phyloP scores from a whole-genome alignment of 305 asterid species.

The Fraxinus paxiana region DNA sequence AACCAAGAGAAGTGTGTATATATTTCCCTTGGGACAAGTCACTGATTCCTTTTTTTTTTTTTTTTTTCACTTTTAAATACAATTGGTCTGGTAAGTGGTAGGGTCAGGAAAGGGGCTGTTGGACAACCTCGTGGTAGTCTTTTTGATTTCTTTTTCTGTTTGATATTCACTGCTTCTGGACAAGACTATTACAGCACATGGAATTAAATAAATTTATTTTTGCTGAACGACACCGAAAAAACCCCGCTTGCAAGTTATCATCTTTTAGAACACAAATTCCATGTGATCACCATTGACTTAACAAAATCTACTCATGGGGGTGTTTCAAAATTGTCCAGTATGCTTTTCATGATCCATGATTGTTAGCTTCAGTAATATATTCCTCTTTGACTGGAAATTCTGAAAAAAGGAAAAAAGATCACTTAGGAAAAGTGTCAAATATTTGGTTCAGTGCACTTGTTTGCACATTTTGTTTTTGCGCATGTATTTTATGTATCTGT shows the following conservation, averaged over 20 bases:
- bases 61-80: neutral
- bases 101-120: neutral
- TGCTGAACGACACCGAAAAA: neutral
- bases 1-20: neutral
- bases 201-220: neutral
- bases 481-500: neutral
- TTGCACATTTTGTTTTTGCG: neutral
- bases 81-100: neutral
- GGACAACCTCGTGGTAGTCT: neutral
- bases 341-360: neutral
- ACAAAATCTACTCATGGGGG: neutral
- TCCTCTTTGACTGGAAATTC: neutral
- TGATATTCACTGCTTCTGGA: neutral
- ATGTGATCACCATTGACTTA: neutral
- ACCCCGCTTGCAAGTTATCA: neutral
- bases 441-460: neutral
- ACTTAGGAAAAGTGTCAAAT: neutral
- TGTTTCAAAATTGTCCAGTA: neutral
- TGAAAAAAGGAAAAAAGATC: neutral
- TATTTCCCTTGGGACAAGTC: neutral
- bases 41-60: neutral
- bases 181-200: neutral
- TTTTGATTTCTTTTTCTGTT: neutral
- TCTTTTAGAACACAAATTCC: neutral
- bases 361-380: neutral